phyloP scores from a whole-genome alignment of 257 asterid genomes.

The Solanum paucissectum region DNA sequence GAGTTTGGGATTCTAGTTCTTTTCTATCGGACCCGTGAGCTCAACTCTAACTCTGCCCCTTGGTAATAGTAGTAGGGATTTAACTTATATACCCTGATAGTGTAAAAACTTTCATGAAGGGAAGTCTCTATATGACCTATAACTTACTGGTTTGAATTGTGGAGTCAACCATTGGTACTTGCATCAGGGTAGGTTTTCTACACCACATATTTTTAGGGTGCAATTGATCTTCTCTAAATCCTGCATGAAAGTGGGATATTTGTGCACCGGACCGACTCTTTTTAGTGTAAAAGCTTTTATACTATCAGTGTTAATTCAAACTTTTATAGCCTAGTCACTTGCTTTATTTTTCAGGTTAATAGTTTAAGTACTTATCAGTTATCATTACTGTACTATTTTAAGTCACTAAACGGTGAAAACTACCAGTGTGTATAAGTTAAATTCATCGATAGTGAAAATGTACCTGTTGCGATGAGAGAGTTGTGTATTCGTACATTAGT shows the following conservation, averaged over 20 bases:
- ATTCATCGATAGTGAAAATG: not conserved
- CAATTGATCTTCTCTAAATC: not conserved
- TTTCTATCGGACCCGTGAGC: not conserved
- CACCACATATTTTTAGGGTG: not conserved
- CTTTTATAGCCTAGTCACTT: not conserved
- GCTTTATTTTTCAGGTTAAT: not conserved
- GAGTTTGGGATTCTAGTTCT: not conserved
- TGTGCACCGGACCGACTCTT: not conserved
- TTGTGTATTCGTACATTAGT: conserved; percentile 25
- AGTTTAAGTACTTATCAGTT: not conserved
- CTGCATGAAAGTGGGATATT: not conserved
- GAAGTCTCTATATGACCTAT: not conserved
- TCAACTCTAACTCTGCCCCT: not conserved
- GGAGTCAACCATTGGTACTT: not conserved
- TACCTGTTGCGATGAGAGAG: conserved; percentile 48
- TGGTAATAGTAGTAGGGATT: not conserved
- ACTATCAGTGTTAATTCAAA: not conserved
- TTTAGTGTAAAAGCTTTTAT: not conserved
- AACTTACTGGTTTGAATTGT: not conserved
- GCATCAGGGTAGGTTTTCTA: not conserved
- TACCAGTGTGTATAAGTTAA: not conserved
- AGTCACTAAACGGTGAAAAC: not conserved
- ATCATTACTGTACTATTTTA: too few species aligned
- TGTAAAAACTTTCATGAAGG: not conserved
- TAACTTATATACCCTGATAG: not conserved